Conservation (phyloP, 108 stramenopile species). For the Cyclotella kingstonii region DNA sequence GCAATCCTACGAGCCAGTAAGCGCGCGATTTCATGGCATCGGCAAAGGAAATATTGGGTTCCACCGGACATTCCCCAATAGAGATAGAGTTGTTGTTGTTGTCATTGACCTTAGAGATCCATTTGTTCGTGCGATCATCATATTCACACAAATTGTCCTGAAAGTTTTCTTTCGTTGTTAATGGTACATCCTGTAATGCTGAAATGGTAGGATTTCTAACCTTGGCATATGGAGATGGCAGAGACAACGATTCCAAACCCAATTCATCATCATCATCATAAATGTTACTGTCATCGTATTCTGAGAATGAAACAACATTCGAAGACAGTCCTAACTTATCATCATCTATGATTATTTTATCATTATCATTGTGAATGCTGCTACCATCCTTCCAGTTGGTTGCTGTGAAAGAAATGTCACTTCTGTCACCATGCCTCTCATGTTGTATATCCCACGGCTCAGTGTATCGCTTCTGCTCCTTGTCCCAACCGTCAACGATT, state of each 20-base stretch:
- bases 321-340: conserved; percentile 8
- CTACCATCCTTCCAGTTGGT: neutral
- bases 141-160: neutral
- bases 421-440: too few relatives aligned
- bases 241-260: conserved; percentile 6
- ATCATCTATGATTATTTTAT: neutral
- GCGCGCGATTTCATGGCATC: conserved; percentile 47
- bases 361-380: neutral
- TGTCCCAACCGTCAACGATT: conserved; percentile 32
- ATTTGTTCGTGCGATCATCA: conserved; percentile 3
- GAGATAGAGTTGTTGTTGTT: conserved; percentile 3
- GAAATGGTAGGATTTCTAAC: neutral
- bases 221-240: neutral
- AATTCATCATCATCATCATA: conserved; percentile 23
- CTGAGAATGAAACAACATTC: neutral
- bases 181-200: neutral
- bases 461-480: conserved; percentile 13
- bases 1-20: conserved; percentile 53
- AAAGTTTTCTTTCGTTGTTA: neutral
- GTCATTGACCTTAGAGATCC: neutral
- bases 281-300: neutral
- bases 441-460: conserved; percentile 19
- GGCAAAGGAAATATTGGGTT: conserved; percentile 40
- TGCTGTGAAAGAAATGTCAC: too few relatives aligned
- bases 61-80: conserved; percentile 39